A percentile compares a stretch with the other conserved stretches of the same genome.
These are phyloP conservation scores for Trichoderma asperelloides DNA, from an alignment of 495 filamentous ascomycete genomes.

Conservation along the genomic window DNA sequence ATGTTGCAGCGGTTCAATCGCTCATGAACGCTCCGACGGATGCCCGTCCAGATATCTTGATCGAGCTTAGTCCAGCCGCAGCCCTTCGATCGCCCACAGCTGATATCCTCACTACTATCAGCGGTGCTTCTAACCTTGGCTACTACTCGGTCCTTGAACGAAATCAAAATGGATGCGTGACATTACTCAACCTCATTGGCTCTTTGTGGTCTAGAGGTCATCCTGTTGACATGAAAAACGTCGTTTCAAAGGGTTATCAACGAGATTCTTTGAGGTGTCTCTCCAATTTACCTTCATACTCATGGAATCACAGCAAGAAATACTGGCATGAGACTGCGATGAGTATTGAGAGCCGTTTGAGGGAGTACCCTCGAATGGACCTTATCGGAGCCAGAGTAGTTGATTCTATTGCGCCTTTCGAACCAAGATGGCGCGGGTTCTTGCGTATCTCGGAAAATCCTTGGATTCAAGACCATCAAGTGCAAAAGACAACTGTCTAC, in stretches of 20 bases:
- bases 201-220: slow-evolving; percentile 29
- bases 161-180: neutral
- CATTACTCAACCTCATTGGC: neutral
- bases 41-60: slow-evolving; percentile 18
- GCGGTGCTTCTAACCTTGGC: neutral
- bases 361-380: slow-evolving; percentile 31
- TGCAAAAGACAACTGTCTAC: slow-evolving; percentile 15
- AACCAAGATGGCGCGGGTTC: slow-evolving; percentile 24
- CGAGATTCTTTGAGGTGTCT: slow-evolving; percentile 17
- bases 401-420: slow-evolving; percentile 18
- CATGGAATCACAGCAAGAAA: slow-evolving; percentile 35
- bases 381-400: slow-evolving; percentile 26
- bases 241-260: slow-evolving; percentile 16
- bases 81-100: slow-evolving; percentile 36
- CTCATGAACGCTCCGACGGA: slow-evolving; percentile 7
- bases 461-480: slow-evolving; percentile 27
- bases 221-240: slow-evolving; percentile 27
- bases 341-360: slow-evolving; percentile 32
- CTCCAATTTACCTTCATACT: slow-evolving; percentile 27
- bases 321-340: slow-evolving; percentile 35
- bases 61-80: slow-evolving; percentile 46
- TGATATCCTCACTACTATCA: slow-evolving; percentile 23
- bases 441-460: slow-evolving; percentile 19
- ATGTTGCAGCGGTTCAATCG: slow-evolving; percentile 22
- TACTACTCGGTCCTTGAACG: neutral